A percentile compares a stretch with the other conserved stretches of the same genome.
These are phyloP conservation scores for Trichoderma gamsii DNA, from an alignment of 495 filamentous ascomycete species.

Conservation along the genomic window DNA sequence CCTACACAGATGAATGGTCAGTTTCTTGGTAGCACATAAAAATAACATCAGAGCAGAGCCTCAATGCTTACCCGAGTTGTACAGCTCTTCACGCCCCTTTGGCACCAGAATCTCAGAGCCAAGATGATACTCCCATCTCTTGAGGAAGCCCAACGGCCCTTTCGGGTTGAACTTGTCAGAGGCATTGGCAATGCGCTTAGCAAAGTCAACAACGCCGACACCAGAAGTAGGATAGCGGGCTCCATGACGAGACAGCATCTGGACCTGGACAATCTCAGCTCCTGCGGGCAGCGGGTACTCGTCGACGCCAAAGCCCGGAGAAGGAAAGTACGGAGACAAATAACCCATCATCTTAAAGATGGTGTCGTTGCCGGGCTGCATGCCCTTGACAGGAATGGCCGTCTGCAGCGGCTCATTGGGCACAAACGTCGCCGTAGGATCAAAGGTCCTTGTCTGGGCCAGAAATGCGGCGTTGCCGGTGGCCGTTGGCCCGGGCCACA, in stretches of 20 bases:
- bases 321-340: conserved; percentile 37
- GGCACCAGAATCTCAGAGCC: conserved; percentile 61
- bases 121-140: conserved; percentile 62
- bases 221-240: conserved; percentile 65
- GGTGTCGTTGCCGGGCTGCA: conserved; percentile 37
- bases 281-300: conserved; percentile 51
- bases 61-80: conserved; percentile 60
- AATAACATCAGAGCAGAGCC: conserved; percentile 19
- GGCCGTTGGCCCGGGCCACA: conserved; percentile 47
- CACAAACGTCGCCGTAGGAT: conserved; percentile 40
- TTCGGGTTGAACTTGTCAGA: conserved; percentile 49
- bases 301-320: conserved; percentile 48
- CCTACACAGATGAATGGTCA: conserved; percentile 25
- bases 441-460: conserved; percentile 51
- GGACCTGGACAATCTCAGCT: conserved; percentile 52
- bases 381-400: conserved; percentile 47
- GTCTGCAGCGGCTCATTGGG: conserved; percentile 55
- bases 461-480: conserved; percentile 52
- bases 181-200: conserved; percentile 52
- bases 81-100: conserved; percentile 57
- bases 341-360: conserved; percentile 52
- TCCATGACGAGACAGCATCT: conserved; percentile 73
- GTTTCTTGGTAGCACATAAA: neutral
- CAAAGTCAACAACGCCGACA: conserved; percentile 49
- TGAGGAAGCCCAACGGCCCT: conserved; percentile 52